A percentile compares a stretch with the other conserved stretches of the same genome.
phyloP scores from a whole-genome alignment of 768 basidiomycete species.

The Russula sp. region DNA sequence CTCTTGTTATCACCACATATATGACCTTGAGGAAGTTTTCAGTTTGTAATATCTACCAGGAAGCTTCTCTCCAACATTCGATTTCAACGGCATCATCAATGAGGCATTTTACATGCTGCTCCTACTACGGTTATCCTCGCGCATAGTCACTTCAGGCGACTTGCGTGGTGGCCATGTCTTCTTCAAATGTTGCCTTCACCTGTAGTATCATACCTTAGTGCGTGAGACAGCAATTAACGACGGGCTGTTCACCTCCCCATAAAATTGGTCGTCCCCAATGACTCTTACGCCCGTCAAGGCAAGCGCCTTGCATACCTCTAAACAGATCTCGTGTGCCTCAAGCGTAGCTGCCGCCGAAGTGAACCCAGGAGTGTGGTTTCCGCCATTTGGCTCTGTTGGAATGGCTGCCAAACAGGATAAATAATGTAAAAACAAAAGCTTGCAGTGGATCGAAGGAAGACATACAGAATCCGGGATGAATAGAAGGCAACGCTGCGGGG shows the following conservation, averaged over 20 bases:
- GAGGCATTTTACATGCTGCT: neutral
- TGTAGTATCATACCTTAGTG: neutral
- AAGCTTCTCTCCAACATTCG: neutral
- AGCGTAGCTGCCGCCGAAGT: conserved; percentile 57
- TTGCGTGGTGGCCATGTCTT: conserved; percentile 17
- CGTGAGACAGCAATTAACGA: neutral
- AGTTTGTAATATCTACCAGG: neutral
- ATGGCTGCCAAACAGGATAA: conserved; percentile 51
- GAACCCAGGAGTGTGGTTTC: conserved; percentile 75
- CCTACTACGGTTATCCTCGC: neutral
- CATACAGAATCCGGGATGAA: conserved; percentile 72
- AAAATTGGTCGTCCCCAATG: conserved; percentile 65
- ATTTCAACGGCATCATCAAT: neutral
- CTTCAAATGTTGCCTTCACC: conserved; percentile 26
- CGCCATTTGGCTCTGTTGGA: conserved; percentile 66
- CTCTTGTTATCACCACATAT: conserved; percentile 11
- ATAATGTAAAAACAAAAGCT: neutral
- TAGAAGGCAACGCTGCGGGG: conserved; percentile 51
- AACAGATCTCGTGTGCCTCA: conserved; percentile 61
- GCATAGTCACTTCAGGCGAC: conserved; percentile 2
- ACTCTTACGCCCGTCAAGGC: conserved; percentile 68
- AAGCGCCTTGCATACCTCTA: conserved; percentile 67
- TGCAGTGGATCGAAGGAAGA: neutral
- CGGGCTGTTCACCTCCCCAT: conserved; percentile 44
- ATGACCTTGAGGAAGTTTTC: neutral